phyloP scores from a whole-genome alignment of 352 stramenopile species.

The Phytophthora sp. region DNA sequence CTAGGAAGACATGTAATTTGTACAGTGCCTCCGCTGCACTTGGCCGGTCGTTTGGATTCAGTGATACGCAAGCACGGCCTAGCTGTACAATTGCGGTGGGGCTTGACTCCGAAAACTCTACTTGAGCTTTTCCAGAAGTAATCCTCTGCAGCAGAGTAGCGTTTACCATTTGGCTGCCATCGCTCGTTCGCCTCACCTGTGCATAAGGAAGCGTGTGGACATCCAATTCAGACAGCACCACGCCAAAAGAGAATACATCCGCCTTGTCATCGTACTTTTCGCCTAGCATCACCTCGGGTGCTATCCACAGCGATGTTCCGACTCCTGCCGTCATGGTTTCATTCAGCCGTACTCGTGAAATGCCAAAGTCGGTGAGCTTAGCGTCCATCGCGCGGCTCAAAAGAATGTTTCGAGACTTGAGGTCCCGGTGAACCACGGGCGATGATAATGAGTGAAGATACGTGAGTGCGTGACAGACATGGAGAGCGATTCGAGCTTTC shows the following conservation, averaged over 20 bases:
- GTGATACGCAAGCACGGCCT: slow-evolving; percentile 19
- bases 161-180: slow-evolving; percentile 1
- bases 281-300: slow-evolving; percentile 28
- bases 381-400: slow-evolving; percentile 23
- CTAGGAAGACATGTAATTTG: slow-evolving; percentile 9
- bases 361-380: slow-evolving; percentile 40
- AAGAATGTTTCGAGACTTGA: slow-evolving; percentile 67
- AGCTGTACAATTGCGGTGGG: slow-evolving; percentile 12
- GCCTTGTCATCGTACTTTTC: slow-evolving; percentile 32
- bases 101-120: slow-evolving; percentile 15
- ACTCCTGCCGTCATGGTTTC: slow-evolving; percentile 26
- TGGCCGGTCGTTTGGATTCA: slow-evolving; percentile 21
- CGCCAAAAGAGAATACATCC: slow-evolving; percentile 41
- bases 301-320: slow-evolving; percentile 27
- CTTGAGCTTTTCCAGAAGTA: slow-evolving; percentile 17
- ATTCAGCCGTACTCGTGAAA: slow-evolving; percentile 16
- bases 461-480: slow-evolving; percentile 36
- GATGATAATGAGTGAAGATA: slow-evolving; percentile 28
- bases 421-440: slow-evolving; percentile 50
- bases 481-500: slow-evolving; percentile 31
- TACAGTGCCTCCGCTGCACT: slow-evolving; percentile 30
- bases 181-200: background rate
- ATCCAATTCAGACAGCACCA: slow-evolving; percentile 34
- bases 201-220: slow-evolving; percentile 26
- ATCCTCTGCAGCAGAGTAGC: slow-evolving; percentile 33